Base-by-base conservation (phyloP, 2,329 filamentous ascomycete genomes). In the Paecilomyces sp. region DNA sequence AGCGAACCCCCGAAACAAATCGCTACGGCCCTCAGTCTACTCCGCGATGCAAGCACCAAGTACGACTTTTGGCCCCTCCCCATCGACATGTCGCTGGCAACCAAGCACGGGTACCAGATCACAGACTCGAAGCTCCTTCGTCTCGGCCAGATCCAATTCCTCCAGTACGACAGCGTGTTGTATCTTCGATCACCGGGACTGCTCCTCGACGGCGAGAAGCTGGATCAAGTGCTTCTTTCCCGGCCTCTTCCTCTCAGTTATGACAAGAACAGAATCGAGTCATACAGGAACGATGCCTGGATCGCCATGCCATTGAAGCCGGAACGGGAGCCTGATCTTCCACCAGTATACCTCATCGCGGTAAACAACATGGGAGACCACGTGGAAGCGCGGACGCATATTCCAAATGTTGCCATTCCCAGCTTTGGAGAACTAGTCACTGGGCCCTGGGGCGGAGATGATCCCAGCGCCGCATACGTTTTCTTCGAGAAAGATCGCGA, bases 141-240 rank as follows among this genome's bases (percentile, higher is more conserved):
- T 15, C 62, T 75, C 18, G 68, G 71, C 24, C 69, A 75, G 58
- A 70, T 75, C 51, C 73, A 75, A 55, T 74, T 78, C 60, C 70
- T 73, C 68, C 71, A 72, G 36, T 79, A 79, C 61, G 75, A 79
- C 55, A 73, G 75, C 47, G 73, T 79, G 0, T 62, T 79, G 1
- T 79, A 77, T 62, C 64, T 79, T 3, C 74, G 73, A 41, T 72
- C 74, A 0, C 77, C 77, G 0, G 77, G 77, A 0, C 59, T 79
- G 51, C 62, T 76, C 0, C 63, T 77, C 30, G 71, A 79, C 54
- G 71, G 68, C 0, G 65, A 66, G 6, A 73, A 70, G 28, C 61
- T 80, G 15, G 76, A 79, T 58, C 58, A 68, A 3, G 63, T 77
- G 50, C 65, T 80, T n/a, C 64, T 73, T 15, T 70, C 69, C 13